Evolutionary conservation across 768 basidiomycete genomes (phyloP), one percentile per base, ranked within the genome.

Genomic region (Galerina marginata): DNA sequence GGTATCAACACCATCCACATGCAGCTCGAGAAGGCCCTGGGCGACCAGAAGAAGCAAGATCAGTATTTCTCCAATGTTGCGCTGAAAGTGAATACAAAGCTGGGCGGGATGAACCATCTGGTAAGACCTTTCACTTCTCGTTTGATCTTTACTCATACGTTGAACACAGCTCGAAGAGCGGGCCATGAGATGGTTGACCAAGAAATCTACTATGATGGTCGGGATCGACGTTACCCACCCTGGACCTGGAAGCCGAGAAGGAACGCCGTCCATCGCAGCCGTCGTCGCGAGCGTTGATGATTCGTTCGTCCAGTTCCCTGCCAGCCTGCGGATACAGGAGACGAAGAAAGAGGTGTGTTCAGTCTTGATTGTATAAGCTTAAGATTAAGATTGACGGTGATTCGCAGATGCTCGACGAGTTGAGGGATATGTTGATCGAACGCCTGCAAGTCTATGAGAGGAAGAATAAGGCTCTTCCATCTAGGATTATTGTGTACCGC

Each of bases 181-280:
- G 1, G 82, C 84, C 1, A 84, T 88, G 81, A 65, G 61, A 39
- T 93, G 91, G 91, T 74, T 93, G 48, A 84, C 71, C 1, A 83
- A 83, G 71, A 79, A 81, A 64, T 81, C 81, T 54, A 93, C 92
- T 9, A 94, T 95, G 89, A 75, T 95, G 68, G 87, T 95, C 3
- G 93, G 93, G 0, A 91, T 92, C 63, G 92, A 94, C 67, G 91
- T 92, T 0, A 93, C 91, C 0, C 92, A 94, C 63, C 90, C 92
- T 3, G 83, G 89, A 1, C 88, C 89, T 1, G 81, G 75, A 6
- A 90, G 89, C 63, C 70, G 78, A 52, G 80, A 80, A 2, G 93
- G 92, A 2, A 88, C 91, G 1, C 93, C 93, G 2, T 92, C 91
- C 0, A 89, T 95, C 45, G 91, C 90, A 0, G 92, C 91, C 0